Percentiles rank a stretch among this genome's conserved stretches.
phyloP scores from a whole-genome alignment of 139 green algal genomes.

The Closterium sp. region DNA sequence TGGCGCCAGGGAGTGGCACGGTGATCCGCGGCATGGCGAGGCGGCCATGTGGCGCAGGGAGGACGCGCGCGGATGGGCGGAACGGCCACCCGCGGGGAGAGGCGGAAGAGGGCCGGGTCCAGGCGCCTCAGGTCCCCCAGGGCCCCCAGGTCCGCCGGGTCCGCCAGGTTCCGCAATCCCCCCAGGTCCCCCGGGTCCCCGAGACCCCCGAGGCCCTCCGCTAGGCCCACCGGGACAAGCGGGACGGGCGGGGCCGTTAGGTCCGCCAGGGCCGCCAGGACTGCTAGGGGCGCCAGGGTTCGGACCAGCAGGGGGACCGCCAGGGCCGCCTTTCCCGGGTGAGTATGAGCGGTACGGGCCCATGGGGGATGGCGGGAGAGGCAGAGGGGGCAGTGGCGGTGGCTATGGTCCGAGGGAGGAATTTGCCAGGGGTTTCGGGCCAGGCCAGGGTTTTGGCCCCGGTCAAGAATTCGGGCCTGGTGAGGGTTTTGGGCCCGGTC shows the following conservation, averaged over 20 bases:
- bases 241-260: no score
- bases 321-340: background rate
- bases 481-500: no score
- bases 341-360: background rate
- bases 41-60: background rate
- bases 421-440: background rate
- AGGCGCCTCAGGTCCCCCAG: background rate
- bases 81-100: background rate
- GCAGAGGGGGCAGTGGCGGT: background rate
- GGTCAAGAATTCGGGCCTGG: no score
- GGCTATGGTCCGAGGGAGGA: background rate
- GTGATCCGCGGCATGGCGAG: background rate
- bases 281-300: no score
- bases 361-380: background rate
- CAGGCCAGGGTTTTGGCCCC: background rate
- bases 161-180: background rate
- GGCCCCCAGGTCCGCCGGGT: background rate
- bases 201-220: no score
- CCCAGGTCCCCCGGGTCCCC: no score
- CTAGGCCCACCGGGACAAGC: no score
- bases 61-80: background rate
- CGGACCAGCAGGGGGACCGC: no score
- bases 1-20: background rate
- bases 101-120: background rate
- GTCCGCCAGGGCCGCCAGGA: no score